Evolutionary conservation across 345 rosid species (phyloP).

Genomic region (Microthlaspi erraticum): DNA sequence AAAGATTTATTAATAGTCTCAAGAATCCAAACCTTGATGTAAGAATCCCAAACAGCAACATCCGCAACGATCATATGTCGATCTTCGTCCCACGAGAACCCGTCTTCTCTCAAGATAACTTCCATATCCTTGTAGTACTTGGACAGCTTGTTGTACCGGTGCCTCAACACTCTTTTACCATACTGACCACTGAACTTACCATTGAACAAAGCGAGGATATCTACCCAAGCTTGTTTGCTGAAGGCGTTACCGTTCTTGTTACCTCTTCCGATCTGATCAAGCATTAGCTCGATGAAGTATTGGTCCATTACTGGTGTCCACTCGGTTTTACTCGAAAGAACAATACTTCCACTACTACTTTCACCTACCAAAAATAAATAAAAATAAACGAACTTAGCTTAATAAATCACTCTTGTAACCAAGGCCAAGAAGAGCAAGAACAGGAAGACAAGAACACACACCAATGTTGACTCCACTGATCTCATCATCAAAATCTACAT

Average conservation of each 20-base stretch:
- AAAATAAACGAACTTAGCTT: background rate
- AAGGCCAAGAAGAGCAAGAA: slow-evolving; percentile 18
- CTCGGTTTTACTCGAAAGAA: slow-evolving; percentile 56
- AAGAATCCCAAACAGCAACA: slow-evolving; percentile 72
- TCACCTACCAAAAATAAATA: slow-evolving; percentile 70
- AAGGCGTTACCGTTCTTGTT: slow-evolving; percentile 63
- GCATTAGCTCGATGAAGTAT: slow-evolving; percentile 73
- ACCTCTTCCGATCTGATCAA: slow-evolving; percentile 79
- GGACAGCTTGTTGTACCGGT: slow-evolving; percentile 70
- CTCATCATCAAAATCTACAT: slow-evolving; percentile 74
- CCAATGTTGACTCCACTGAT: slow-evolving; percentile 58
- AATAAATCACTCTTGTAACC: background rate
- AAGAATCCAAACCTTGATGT: slow-evolving; percentile 58
- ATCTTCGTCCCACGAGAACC: slow-evolving; percentile 79
- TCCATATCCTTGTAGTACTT: slow-evolving; percentile 68
- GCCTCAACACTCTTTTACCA: slow-evolving; percentile 82
- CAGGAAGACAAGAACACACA: slow-evolving; percentile 21
- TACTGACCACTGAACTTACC: slow-evolving; percentile 66
- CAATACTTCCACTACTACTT: slow-evolving; percentile 40
- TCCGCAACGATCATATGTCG: slow-evolving; percentile 61
- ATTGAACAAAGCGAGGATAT: slow-evolving; percentile 77
- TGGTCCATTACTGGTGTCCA: slow-evolving; percentile 81
- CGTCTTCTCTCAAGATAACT: slow-evolving; percentile 55
- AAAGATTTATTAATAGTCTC: slow-evolving; percentile 1
- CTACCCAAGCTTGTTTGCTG: slow-evolving; percentile 82